phyloP scores from a whole-genome alignment of 2,329 filamentous ascomycete species.

The Fusarium marasasianum region DNA sequence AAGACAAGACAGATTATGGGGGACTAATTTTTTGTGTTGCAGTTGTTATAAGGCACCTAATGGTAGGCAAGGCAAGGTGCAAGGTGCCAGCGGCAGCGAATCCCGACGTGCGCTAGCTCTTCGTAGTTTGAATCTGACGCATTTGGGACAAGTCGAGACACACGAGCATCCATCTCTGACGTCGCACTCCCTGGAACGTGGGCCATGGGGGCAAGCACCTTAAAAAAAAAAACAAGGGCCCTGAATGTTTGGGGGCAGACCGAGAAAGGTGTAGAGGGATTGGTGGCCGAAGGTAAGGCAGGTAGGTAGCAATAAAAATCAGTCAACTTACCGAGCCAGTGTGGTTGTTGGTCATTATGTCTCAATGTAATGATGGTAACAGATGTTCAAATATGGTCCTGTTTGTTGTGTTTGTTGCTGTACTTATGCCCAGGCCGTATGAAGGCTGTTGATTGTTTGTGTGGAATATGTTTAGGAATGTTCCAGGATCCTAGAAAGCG shows the following conservation, averaged over 20 bases:
- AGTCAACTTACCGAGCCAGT: constrained; percentile 3
- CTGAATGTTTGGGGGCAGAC: not conserved
- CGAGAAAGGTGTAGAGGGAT: not conserved
- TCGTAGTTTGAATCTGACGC: constrained; percentile 39
- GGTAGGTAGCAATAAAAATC: not conserved
- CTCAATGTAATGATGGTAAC: not conserved
- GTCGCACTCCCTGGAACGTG: constrained; percentile 42
- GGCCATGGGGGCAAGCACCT: constrained; percentile 13
- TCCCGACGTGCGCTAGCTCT: constrained; percentile 42
- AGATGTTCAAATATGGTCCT: not conserved
- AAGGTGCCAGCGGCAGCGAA: constrained; percentile 40
- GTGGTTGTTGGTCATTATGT: not conserved
- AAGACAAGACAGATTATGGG: constrained; percentile 2
- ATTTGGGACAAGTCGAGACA: constrained; percentile 47
- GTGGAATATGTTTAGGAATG: constrained; percentile 41
- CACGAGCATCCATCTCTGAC: constrained; percentile 49
- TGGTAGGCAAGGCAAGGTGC: not conserved
- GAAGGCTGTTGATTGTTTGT: constrained; percentile 14
- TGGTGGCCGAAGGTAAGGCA: not conserved
- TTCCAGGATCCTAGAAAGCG: constrained; percentile 34
- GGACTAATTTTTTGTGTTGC: constrained; percentile 34
- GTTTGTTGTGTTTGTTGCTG: not conserved
- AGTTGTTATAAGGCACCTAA: constrained; percentile 11
- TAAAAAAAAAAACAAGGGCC: not conserved
- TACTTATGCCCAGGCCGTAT: not conserved